Evolutionary conservation across 345 rosid genomes (phyloP).

Genomic region (Eucalyptus pauciflora): DNA sequence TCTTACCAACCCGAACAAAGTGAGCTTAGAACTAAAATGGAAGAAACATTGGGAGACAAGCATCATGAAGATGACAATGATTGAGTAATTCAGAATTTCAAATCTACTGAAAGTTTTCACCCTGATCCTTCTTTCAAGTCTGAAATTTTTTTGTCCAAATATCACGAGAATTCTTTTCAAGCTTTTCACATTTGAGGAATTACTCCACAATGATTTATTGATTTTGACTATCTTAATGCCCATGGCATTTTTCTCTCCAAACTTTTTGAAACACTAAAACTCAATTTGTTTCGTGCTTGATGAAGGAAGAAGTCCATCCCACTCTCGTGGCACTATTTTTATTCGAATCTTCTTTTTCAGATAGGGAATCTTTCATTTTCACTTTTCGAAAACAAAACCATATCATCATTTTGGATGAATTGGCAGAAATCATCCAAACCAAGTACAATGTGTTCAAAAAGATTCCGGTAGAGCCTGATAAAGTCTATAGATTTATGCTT

Average conservation of each 20-base stretch:
- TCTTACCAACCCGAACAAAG: neutral
- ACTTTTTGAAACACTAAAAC: neutral
- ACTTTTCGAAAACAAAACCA: neutral
- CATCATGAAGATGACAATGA: neutral
- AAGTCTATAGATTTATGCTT: neutral
- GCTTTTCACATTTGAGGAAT: neutral
- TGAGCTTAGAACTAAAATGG: neutral
- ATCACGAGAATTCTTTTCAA: too few relatives aligned
- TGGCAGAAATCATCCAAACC: neutral
- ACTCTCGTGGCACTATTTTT: neutral
- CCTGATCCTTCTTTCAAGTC: accelerated
- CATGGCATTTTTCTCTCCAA: neutral
- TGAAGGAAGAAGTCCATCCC: neutral
- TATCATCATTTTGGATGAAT: neutral
- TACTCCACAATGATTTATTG: neutral
- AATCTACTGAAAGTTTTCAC: too few relatives aligned
- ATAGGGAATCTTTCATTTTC: too few relatives aligned
- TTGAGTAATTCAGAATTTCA: too few relatives aligned
- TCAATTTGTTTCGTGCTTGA: too few relatives aligned
- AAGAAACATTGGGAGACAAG: neutral
- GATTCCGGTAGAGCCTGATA: neutral
- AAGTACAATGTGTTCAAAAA: neutral
- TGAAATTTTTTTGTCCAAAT: neutral
- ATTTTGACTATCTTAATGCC: neutral
- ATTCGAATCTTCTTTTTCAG: neutral